These are phyloP conservation scores for Hibiscus trionum DNA, from an alignment of 345 rosid species.

Conservation along the genomic window DNA sequence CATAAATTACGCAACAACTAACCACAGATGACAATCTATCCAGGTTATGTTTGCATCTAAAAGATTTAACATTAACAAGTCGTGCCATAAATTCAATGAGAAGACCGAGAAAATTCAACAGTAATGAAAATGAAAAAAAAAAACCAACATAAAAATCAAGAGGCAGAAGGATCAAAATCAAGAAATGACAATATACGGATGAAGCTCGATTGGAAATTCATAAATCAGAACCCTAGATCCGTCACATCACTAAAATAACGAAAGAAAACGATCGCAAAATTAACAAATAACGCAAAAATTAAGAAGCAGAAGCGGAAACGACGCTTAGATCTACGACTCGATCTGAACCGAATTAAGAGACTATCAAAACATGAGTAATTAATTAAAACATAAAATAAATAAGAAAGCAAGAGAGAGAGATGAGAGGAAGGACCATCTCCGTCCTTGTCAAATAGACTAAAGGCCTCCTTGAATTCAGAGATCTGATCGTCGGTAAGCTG, in stretches of 20 bases:
- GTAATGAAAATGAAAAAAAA: not conserved
- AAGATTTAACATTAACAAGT: not conserved
- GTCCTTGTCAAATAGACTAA: slow-evolving; percentile 18
- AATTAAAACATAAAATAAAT: not conserved
- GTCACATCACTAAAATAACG: not conserved
- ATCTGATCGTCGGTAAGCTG: slow-evolving; percentile 19
- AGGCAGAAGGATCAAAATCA: not conserved
- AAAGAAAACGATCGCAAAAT: not conserved
- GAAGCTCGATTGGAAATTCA: not conserved
- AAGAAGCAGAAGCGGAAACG: not conserved
- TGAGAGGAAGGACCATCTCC: slow-evolving; percentile 13
- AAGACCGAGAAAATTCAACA: slow-evolving; percentile 1
- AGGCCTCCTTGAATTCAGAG: slow-evolving; percentile 21
- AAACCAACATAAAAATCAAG: too few relatives aligned
- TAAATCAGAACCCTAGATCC: slow-evolving; percentile 10
- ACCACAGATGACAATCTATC: not conserved
- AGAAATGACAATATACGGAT: not conserved
- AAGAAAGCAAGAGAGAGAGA: not conserved
- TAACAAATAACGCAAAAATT: not conserved
- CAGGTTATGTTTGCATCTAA: not conserved
- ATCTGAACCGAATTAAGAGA: not conserved
- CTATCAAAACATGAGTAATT: not conserved
- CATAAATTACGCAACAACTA: not conserved
- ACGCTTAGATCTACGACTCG: slow-evolving; percentile 1
- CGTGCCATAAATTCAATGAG: not conserved